These are phyloP conservation scores for Podospora conica DNA, from an alignment of 495 filamentous ascomycete species.

Conservation along the genomic window DNA sequence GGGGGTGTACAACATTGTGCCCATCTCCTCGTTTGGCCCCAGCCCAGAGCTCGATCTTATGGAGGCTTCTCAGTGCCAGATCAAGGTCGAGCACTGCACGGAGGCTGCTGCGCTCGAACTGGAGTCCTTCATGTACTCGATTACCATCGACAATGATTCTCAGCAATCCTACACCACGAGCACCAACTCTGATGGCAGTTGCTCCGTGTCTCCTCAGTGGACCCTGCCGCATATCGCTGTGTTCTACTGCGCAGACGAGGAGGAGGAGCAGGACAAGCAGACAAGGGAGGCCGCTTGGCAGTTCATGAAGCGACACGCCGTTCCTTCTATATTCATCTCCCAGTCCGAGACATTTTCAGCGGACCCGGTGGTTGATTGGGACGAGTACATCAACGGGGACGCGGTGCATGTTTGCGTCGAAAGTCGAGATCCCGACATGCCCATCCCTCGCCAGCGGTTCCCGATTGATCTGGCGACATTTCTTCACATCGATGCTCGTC, in stretches of 20 bases:
- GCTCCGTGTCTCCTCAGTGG: conserved; percentile 48
- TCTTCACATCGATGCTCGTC: conserved; percentile 61
- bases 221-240: conserved; percentile 65
- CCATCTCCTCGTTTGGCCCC: conserved; percentile 63
- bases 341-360: conserved; percentile 51
- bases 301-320: conserved; percentile 59
- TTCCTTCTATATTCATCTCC: conserved; percentile 64
- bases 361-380: conserved; percentile 20
- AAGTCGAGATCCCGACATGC: conserved; percentile 48
- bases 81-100: conserved; percentile 67
- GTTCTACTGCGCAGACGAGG: conserved; percentile 56
- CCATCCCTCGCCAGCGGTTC: conserved; percentile 50
- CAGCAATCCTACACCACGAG: conserved; percentile 31
- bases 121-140: conserved; percentile 23
- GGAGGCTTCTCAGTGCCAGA: conserved; percentile 58
- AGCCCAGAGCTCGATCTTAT: conserved; percentile 69
- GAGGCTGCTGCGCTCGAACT: conserved; percentile 41
- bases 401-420: conserved; percentile 64
- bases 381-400: conserved; percentile 26
- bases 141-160: conserved; percentile 54
- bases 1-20: conserved; percentile 62
- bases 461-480: conserved; percentile 72
- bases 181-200: conserved; percentile 17
- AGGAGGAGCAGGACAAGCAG: conserved; percentile 41
- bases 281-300: conserved; percentile 50